phyloP scores from a whole-genome alignment of 163 green algal genomes.

The Coccomyxa subellipsoidea region DNA sequence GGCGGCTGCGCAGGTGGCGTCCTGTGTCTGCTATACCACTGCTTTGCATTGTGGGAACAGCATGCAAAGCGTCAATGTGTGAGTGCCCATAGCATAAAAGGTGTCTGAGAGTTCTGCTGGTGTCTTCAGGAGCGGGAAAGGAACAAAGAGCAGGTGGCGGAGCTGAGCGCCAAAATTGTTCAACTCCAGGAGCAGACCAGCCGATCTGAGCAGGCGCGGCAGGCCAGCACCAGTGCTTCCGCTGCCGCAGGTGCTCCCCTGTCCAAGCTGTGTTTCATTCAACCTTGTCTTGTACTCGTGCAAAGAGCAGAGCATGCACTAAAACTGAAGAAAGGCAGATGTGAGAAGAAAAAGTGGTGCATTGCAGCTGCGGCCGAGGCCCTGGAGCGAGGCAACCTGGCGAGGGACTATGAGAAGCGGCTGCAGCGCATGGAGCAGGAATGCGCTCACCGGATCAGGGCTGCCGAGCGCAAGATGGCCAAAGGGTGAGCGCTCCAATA shows the following conservation, averaged over 20 bases:
- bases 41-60: too few relatives aligned
- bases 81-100: too few relatives aligned
- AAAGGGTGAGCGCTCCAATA: not conserved
- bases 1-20: not conserved
- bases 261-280: too few relatives aligned
- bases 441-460: not conserved
- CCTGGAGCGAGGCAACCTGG: not conserved
- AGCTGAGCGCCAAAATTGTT: not conserved
- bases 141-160: not conserved
- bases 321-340: too few relatives aligned
- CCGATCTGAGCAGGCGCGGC: not conserved
- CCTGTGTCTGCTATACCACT: not conserved
- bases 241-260: not conserved
- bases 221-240: not conserved
- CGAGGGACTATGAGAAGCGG: slow-evolving; percentile 18
- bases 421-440: slow-evolving; percentile 17
- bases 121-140: not conserved
- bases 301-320: too few relatives aligned
- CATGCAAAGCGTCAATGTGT: too few relatives aligned
- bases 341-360: too few relatives aligned
- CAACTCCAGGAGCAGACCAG: not conserved
- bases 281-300: too few relatives aligned
- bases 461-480: slow-evolving; percentile 5
- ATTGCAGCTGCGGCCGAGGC: slow-evolving; percentile 5
- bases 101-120: not conserved